phyloP scores from a whole-genome alignment of 2,329 filamentous ascomycete genomes.

The Lasiodiplodia sp. region DNA sequence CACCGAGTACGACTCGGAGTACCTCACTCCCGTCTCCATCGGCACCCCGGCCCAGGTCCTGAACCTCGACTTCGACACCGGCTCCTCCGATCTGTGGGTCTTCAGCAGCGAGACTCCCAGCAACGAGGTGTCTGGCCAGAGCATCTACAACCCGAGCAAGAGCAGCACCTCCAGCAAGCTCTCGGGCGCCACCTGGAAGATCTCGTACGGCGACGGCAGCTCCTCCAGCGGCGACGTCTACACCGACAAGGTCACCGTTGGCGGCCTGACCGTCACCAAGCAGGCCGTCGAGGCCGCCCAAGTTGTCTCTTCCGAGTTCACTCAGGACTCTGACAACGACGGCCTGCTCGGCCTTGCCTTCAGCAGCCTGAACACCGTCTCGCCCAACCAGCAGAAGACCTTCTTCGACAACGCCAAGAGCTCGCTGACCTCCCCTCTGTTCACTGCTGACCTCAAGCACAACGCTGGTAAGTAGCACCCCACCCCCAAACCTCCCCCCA shows the following conservation, averaged over 20 bases:
- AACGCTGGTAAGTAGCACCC: slow-evolving; percentile 39
- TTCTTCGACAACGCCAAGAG: slow-evolving; percentile 67
- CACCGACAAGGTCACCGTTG: slow-evolving; percentile 69
- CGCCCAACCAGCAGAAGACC: slow-evolving; percentile 59
- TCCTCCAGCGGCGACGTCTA: slow-evolving; percentile 70
- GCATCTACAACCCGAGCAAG: slow-evolving; percentile 61
- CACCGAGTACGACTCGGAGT: slow-evolving; percentile 41
- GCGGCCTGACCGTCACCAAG: slow-evolving; percentile 62
- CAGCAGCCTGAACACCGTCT: slow-evolving; percentile 65
- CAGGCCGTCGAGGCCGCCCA: slow-evolving; percentile 73
- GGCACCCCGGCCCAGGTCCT: slow-evolving; percentile 50
- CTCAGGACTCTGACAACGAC: slow-evolving; percentile 54
- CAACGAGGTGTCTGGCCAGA: slow-evolving; percentile 55
- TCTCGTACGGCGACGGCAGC: slow-evolving; percentile 72
- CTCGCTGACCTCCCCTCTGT: slow-evolving; percentile 60
- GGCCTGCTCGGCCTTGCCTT: slow-evolving; percentile 68
- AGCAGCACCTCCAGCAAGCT: slow-evolving; percentile 49
- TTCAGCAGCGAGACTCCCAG: neutral
- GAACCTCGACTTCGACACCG: slow-evolving; percentile 75
- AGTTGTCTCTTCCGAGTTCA: slow-evolving; percentile 63
- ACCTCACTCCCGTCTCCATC: slow-evolving; percentile 64
- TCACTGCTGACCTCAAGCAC: slow-evolving; percentile 65
- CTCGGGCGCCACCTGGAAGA: slow-evolving; percentile 58
- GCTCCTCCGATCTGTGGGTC: slow-evolving; percentile 68
- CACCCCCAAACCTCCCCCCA: neutral